Conservation (phyloP, 768 basidiomycete genomes). For the Mycena vitilis region DNA sequence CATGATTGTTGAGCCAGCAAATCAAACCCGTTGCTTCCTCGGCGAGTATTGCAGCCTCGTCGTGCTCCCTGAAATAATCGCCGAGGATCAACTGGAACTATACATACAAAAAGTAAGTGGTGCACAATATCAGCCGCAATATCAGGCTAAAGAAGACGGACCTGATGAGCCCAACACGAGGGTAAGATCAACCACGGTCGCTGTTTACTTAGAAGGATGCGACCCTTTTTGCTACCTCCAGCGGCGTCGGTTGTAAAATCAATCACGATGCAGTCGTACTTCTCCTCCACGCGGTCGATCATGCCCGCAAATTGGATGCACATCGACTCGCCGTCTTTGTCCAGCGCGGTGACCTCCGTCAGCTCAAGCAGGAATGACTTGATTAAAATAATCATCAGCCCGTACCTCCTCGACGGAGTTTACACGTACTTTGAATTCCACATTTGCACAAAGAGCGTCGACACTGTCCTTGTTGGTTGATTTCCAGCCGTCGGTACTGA, state of each 20-base stretch:
- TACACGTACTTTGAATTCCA: conserved; percentile 15
- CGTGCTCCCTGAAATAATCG: too few species aligned
- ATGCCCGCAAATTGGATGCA: conserved; percentile 2
- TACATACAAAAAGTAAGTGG: conserved; percentile 21
- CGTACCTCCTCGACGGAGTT: background rate
- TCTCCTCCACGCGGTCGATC: too few species aligned
- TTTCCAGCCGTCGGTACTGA: conserved; percentile 20
- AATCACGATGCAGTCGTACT: too few species aligned
- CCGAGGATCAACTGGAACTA: too few species aligned
- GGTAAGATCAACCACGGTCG: conserved; percentile 20
- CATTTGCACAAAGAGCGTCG: conserved; percentile 17
- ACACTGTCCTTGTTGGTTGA: background rate
- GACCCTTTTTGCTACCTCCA: too few species aligned
- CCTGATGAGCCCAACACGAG: conserved; percentile 29
- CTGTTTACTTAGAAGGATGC: too few species aligned
- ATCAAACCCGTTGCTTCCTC: too few species aligned
- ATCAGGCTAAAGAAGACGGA: background rate
- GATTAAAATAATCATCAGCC: background rate
- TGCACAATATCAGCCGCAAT: background rate
- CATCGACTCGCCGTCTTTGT: conserved; percentile 7
- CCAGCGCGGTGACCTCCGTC: conserved; percentile 2
- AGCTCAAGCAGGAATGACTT: conserved; percentile 17
- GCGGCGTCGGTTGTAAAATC: too few species aligned
- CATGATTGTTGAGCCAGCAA: too few species aligned
- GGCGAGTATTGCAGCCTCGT: too few species aligned